Evolutionary conservation across 108 stramenopile species (phyloP), one percentile per base, ranked within the genome.

Genomic region (Nitzschia palea): DNA sequence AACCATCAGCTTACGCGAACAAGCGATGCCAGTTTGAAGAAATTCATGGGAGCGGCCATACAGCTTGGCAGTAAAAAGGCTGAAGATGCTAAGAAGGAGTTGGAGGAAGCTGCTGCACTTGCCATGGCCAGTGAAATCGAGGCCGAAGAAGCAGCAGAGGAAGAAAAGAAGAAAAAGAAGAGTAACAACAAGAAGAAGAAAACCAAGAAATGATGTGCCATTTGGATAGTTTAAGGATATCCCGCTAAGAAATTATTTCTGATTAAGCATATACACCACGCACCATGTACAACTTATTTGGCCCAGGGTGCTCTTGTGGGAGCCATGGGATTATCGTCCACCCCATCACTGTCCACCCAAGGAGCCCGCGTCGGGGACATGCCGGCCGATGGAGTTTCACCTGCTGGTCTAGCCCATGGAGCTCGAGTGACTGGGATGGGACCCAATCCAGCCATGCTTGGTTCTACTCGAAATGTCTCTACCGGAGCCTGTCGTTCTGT

Each of bases 51-150:
- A 47, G 60, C 76, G 18, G 85, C 88, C 15, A 69, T 86, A n/a
- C 68, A 85, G 45, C 85, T 85, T 37, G 82, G 82, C 20, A 90
- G 62, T 65, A 44, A 63, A 44, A 74, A 55, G 44, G 75, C 70
- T 15, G 69, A 79, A 40, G 68, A 77, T 34, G 66, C 85, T 27
- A 81, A 83, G 56, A 71, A 79, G 26, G 63, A 57, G 9, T 31
- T 74, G 12, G 76, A 85, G 51, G 86, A 83, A 55, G 81, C 62
- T 9, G 83, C 75, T 10, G 93, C 90, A 18, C 78, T 88, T 43
- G 87, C 84, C 0, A 80, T 91, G 29, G 93, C 90, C 30, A 68
- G 70, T 28, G 70, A 86, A 43, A 80, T 91, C 9, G 75, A 74
- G 45, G 89, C 87, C 15, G 87, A 80, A 28, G 91, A 90, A 65